Evolutionary conservation across 202 grass and related monocot genomes (phyloP), one percentile per base, ranked within the genome.

Genomic region (Schoenoplectus triqueter): DNA sequence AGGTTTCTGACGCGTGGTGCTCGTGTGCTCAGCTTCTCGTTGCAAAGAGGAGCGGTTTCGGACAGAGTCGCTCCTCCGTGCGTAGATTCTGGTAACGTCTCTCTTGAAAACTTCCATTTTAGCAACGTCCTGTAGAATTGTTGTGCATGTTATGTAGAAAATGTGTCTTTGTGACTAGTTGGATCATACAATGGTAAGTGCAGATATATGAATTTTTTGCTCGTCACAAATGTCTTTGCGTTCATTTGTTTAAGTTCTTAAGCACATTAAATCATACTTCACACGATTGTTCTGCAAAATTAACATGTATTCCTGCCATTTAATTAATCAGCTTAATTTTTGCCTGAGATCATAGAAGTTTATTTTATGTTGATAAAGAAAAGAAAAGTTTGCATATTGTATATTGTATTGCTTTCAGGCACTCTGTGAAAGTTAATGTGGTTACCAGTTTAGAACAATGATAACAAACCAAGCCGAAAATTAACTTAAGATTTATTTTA

Each of bases 61-160:
- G 48, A 20, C 80, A 69, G 46, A 39, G 55, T 10, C 3, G 54
- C 64, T 69, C 46, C 20, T 83, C 80, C 21, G n/a, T n/a, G 46
- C 60, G 80, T 52, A 69, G 80, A 83, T 83, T 67, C 42, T 83
- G 80, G 80, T 83, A 2, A 69, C 3, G 7, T 64, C 11, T 49
- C 7, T 6, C 18, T 20, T n/a, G 9, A 52, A 74, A 51, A 79
- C 75, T 54, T 74, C 3, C 19, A 22, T 10, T 22, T 31, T 74
- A 3, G 71, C 46, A 31, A 74, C 54, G 17, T 74, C 8, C 4
- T 74, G 46, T 52, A 52, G 18, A 74, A 74, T 21, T 51, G 70
- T 10, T 73, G 70, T 21, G 46, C 4, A 73, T 51, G 47, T 54
- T 31, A 17, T 42, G 55, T 19, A 41, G 18, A 52, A 5, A 70